Percentiles rank a stretch among this genome's conserved stretches.
Conservation (phyloP, 2,329 filamentous ascomycete species). For the Pseudogymnoascus sp. region DNA sequence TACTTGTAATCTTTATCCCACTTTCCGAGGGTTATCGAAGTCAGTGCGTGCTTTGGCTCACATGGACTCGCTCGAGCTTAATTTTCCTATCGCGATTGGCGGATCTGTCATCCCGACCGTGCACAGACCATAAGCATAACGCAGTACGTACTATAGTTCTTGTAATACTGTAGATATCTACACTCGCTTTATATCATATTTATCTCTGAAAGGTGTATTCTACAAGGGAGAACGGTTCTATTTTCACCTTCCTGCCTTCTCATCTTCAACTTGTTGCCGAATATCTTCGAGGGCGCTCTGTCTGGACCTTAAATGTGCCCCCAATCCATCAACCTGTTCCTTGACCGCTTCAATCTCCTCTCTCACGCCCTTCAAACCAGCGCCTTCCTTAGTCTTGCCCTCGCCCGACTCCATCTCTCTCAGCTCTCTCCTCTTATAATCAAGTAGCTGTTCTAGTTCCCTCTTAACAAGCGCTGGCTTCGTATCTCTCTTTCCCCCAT, state of each 20-base stretch:
- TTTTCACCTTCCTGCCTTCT: constrained; percentile 53
- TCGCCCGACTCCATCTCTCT: constrained; percentile 67
- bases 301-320: constrained; percentile 70
- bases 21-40: constrained; percentile 5
- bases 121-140: not conserved
- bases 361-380: constrained; percentile 65
- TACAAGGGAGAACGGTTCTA: not conserved
- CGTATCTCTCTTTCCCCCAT: constrained; percentile 59
- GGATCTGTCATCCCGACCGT: not conserved
- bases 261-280: constrained; percentile 76
- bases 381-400: constrained; percentile 61
- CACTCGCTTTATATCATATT: constrained; percentile 3
- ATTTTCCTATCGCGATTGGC: constrained; percentile 10
- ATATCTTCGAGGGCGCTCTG: constrained; percentile 71
- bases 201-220: not conserved
- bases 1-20: constrained; percentile 4
- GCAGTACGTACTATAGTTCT: not conserved
- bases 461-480: constrained; percentile 90
- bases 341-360: constrained; percentile 87
- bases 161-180: not conserved
- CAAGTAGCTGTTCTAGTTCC: constrained; percentile 86
- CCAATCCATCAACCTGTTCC: constrained; percentile 88
- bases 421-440: constrained; percentile 83
- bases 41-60: constrained; percentile 7
- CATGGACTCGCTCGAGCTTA: constrained; percentile 1